Evolutionary conservation across 768 basidiomycete species (phyloP).

Genomic region (Mycena amicta): DNA sequence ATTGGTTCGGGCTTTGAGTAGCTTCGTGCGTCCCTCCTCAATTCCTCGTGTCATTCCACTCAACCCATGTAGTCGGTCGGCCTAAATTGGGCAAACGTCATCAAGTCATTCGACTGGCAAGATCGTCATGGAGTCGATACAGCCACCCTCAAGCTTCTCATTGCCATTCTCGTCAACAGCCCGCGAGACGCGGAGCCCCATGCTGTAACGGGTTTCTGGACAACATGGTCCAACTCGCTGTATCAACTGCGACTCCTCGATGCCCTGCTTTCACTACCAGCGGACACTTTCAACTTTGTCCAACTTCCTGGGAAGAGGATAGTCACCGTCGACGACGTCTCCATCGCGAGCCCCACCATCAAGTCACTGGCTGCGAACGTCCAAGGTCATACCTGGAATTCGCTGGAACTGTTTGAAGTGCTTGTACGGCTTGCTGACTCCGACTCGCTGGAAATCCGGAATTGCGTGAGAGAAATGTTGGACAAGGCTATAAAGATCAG

Average conservation of each 20-base stretch:
- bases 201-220: constrained; percentile 86
- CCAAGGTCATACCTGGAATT: constrained; percentile 94
- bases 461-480: constrained; percentile 84
- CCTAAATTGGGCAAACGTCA: constrained; percentile 80
- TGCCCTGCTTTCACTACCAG: constrained; percentile 83
- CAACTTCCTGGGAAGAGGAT: constrained; percentile 81
- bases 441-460: constrained; percentile 69
- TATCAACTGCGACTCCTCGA: constrained; percentile 88
- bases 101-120: constrained; percentile 84
- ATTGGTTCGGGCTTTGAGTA: constrained; percentile 70
- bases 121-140: constrained; percentile 87
- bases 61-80: constrained; percentile 51
- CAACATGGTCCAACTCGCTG: constrained; percentile 79
- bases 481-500: constrained; percentile 93
- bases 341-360: constrained; percentile 86
- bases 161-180: constrained; percentile 82
- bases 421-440: constrained; percentile 79
- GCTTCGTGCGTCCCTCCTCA: constrained; percentile 59
- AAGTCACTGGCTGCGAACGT: constrained; percentile 88
- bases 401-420: constrained; percentile 85
- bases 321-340: constrained; percentile 87
- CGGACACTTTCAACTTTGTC: constrained; percentile 92
- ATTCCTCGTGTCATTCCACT: constrained; percentile 1
- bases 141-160: constrained; percentile 84
- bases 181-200: constrained; percentile 77